A percentile compares a stretch with the other conserved stretches of the same genome.
Evolutionary conservation across 768 basidiomycete species (phyloP).

Genomic region (Collybia mongolica): DNA sequence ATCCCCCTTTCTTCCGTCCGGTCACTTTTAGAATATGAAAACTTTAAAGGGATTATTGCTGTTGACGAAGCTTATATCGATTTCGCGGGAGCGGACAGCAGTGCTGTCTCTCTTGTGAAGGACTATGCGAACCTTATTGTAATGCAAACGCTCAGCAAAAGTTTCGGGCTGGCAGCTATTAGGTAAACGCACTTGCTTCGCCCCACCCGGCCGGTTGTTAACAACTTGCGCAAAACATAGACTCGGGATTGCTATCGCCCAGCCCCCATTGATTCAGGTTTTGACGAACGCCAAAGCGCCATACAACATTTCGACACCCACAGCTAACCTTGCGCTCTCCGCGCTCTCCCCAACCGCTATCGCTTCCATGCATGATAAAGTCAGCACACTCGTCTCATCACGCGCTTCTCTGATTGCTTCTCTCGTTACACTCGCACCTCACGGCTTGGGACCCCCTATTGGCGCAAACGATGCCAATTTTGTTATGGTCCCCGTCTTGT

Average conservation of each 20-base stretch:
- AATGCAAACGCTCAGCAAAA: slow-evolving; percentile 96
- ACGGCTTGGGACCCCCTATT: slow-evolving; percentile 66
- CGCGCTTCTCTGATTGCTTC: slow-evolving; percentile 52
- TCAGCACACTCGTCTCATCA: slow-evolving; percentile 53
- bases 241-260: slow-evolving; percentile 86
- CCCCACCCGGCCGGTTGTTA: background rate
- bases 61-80: slow-evolving; percentile 99
- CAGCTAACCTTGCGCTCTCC: slow-evolving; percentile 76
- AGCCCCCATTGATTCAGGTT: slow-evolving; percentile 87
- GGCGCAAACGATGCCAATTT: slow-evolving; percentile 93
- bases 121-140: slow-evolving; percentile 89
- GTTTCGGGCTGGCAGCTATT: slow-evolving; percentile 94
- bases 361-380: slow-evolving; percentile 61
- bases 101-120: slow-evolving; percentile 68
- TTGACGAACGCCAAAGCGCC: slow-evolving; percentile 96
- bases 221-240: slow-evolving; percentile 33
- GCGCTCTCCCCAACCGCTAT: slow-evolving; percentile 74
- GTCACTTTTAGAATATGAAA: slow-evolving; percentile 69
- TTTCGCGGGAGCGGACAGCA: slow-evolving; percentile 64
- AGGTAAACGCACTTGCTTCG: slow-evolving; percentile 49
- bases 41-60: slow-evolving; percentile 88
- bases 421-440: slow-evolving; percentile 42
- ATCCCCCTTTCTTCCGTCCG: slow-evolving; percentile 72
- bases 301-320: slow-evolving; percentile 93
- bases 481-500: slow-evolving; percentile 74